These are phyloP conservation scores for Luvunga scandens DNA, from an alignment of 345 rosid species.

Conservation along the genomic window DNA sequence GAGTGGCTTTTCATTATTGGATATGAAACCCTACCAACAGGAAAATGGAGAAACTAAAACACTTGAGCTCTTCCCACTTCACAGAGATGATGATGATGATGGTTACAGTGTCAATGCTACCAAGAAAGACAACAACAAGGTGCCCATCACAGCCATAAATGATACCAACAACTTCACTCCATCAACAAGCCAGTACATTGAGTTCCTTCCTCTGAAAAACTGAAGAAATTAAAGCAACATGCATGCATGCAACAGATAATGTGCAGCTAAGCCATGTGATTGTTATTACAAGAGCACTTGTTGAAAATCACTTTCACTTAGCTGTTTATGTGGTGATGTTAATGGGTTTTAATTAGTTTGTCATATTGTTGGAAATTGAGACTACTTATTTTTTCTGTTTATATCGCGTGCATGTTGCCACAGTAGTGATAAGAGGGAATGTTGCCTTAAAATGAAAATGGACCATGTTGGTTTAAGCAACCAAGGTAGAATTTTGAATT, in stretches of 20 bases:
- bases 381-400: conserved; percentile 28
- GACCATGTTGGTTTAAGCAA: conserved; percentile 27
- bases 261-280: conserved; percentile 39
- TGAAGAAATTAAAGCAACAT: conserved; percentile 23
- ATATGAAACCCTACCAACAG: conserved; percentile 15
- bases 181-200: conserved; percentile 44
- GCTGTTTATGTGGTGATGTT: conserved; percentile 10
- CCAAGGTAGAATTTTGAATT: background rate
- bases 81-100: conserved; percentile 4
- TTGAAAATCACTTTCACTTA: conserved; percentile 19
- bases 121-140: conserved; percentile 19
- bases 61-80: conserved; percentile 57
- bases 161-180: conserved; percentile 30
- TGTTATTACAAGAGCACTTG: conserved; percentile 16
- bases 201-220: conserved; percentile 63
- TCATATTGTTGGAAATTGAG: conserved; percentile 36
- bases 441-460: conserved; percentile 28
- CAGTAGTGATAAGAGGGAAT: conserved; percentile 8
- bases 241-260: background rate
- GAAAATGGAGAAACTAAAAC: conserved; percentile 39
- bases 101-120: conserved; percentile 10
- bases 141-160: conserved; percentile 28
- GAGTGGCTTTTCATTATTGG: background rate
- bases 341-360: conserved; percentile 24
- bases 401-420: conserved; percentile 19